phyloP scores from a whole-genome alignment of 768 basidiomycete genomes.

The Russula abietina region DNA sequence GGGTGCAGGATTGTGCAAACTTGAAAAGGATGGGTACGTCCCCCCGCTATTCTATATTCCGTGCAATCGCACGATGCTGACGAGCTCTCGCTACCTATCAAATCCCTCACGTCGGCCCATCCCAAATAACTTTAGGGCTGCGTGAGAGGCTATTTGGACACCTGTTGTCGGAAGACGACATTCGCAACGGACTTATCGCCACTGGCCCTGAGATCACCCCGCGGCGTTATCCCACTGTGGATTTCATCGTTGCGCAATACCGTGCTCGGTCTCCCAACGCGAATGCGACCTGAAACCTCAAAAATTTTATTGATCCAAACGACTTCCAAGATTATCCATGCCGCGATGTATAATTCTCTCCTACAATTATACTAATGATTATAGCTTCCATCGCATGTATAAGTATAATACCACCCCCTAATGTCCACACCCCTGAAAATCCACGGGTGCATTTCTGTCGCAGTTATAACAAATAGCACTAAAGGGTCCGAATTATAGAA shows the following conservation, averaged over 20 bases:
- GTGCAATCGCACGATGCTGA: not conserved
- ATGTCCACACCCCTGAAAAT: no score
- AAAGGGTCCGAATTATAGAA: no score
- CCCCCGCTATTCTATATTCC: not conserved
- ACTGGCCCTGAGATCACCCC: not conserved
- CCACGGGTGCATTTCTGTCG: no score
- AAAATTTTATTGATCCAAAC: not conserved
- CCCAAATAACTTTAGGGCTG: not conserved
- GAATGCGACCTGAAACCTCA: not conserved
- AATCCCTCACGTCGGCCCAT: no score
- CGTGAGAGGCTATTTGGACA: conserved; percentile 4
- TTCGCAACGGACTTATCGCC: not conserved
- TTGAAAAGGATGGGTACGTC: not conserved
- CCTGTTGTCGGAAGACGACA: conserved; percentile 7
- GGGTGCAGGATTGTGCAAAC: not conserved
- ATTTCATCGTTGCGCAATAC: not conserved
- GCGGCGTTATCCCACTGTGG: not conserved
- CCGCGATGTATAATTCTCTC: not conserved
- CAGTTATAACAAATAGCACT: no score
- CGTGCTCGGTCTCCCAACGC: not conserved
- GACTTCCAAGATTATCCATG: not conserved
- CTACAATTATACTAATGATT: not conserved
- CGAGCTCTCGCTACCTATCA: not conserved
- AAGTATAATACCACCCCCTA: no score
- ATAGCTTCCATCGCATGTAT: not conserved